These are phyloP conservation scores for Tulasnella sp. DNA, from an alignment of 768 basidiomycete species.

Conservation along the genomic window DNA sequence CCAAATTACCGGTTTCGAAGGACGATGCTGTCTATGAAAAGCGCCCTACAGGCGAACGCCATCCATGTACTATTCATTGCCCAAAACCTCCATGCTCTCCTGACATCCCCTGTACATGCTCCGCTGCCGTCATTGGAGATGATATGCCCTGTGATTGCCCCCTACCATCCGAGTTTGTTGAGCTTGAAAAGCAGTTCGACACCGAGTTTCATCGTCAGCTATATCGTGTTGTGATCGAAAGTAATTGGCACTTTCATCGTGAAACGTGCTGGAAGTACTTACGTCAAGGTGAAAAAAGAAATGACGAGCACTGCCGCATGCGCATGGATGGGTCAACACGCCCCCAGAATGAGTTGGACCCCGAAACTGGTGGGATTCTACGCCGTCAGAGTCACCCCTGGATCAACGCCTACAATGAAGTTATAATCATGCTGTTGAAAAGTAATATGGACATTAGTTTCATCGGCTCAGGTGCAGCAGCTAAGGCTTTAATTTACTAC, in stretches of 20 bases:
- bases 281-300: background rate
- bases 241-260: background rate
- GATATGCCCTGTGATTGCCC: too few relatives aligned
- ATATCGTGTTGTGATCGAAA: background rate
- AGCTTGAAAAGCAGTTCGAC: background rate
- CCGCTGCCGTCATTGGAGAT: too few relatives aligned
- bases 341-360: slow-evolving; percentile 35
- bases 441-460: slow-evolving; percentile 52
- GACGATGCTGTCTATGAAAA: too few relatives aligned
- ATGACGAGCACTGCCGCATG: background rate
- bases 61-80: background rate
- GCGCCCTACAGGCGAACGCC: background rate
- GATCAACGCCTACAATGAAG: slow-evolving; percentile 47
- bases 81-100: too few relatives aligned
- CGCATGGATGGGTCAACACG: background rate
- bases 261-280: background rate
- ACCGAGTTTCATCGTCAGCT: background rate
- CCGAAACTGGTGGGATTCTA: slow-evolving; percentile 26
- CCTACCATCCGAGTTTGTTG: too few relatives aligned
- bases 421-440: slow-evolving; percentile 40
- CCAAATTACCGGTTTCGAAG: too few relatives aligned
- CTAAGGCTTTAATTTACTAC: slow-evolving; percentile 47
- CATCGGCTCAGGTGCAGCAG: slow-evolving; percentile 43
- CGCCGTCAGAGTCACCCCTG: slow-evolving; percentile 41
- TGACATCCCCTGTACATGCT: too few relatives aligned